phyloP scores from a whole-genome alignment of 2,329 filamentous ascomycete species.

The Colletotrichum sp. region DNA sequence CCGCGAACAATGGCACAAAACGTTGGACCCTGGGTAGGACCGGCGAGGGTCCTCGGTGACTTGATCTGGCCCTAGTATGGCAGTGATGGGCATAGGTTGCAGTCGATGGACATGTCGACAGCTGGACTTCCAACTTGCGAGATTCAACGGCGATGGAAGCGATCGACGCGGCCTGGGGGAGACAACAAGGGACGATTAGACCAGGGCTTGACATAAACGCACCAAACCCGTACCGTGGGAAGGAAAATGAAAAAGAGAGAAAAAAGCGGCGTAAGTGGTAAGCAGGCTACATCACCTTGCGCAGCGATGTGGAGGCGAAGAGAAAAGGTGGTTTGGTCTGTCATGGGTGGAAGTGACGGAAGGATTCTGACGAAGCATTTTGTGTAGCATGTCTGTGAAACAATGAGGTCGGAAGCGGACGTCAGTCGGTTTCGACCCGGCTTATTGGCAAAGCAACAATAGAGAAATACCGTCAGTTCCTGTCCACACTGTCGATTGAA shows the following conservation, averaged over 20 bases:
- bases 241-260: neutral
- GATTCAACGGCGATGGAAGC: neutral
- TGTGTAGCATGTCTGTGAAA: neutral
- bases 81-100: neutral
- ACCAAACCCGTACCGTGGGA: neutral
- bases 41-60: neutral
- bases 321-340: neutral
- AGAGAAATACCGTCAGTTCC: neutral
- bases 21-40: neutral
- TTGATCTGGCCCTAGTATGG: neutral
- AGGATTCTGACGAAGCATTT: conserved; percentile 11
- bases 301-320: neutral
- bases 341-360: conserved; percentile 3
- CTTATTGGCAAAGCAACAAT: neutral
- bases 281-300: neutral
- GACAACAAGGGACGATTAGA: neutral
- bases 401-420: neutral
- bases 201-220: neutral
- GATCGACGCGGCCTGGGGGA: neutral
- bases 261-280: neutral
- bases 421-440: neutral
- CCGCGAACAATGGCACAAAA: neutral
- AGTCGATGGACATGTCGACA: neutral
- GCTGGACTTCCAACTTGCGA: neutral
- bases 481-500: neutral